Percentiles rank a stretch among this genome's conserved stretches.
phyloP scores from a whole-genome alignment of 331 rosid species.

The Spiraea crenata region DNA sequence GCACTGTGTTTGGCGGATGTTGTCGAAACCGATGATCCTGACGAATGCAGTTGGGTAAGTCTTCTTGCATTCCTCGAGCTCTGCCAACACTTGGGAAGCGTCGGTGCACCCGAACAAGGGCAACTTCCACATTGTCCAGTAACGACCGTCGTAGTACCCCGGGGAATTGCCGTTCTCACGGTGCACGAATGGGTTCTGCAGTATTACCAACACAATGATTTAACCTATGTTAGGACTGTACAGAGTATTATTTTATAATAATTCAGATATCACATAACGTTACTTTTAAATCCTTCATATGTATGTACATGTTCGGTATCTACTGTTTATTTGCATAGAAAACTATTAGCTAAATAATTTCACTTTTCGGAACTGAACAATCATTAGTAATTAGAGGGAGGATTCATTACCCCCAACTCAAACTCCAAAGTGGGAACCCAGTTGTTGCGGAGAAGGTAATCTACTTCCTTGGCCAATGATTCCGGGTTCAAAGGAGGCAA shows the following conservation, averaged over 20 bases:
- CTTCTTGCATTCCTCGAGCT: constrained; percentile 30
- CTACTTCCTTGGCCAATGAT: constrained; percentile 49
- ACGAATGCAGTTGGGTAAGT: constrained; percentile 30
- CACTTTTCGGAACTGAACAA: too few relatives aligned
- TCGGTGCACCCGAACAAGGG: constrained; percentile 53
- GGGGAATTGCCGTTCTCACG: constrained; percentile 63
- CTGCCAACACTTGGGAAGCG: constrained; percentile 27
- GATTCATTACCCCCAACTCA: constrained; percentile 37
- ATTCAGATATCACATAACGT: too few relatives aligned
- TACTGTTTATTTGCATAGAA: too few relatives aligned
- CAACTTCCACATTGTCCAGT: constrained; percentile 55
- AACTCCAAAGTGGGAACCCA: constrained; percentile 88
- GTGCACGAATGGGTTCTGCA: constrained; percentile 45
- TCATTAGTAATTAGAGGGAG: background rate
- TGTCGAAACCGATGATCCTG: constrained; percentile 49
- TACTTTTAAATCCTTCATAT: too few relatives aligned
- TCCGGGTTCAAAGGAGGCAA: constrained; percentile 15
- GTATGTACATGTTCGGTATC: too few relatives aligned
- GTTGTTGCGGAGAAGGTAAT: constrained; percentile 48
- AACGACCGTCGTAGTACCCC: constrained; percentile 52
- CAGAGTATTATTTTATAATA: too few relatives aligned
- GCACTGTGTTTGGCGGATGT: constrained; percentile 41
- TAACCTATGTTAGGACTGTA: too few relatives aligned
- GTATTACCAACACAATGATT: too few relatives aligned
- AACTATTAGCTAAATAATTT: too few relatives aligned